Evolutionary conservation across 2,329 filamentous ascomycete genomes (phyloP).

Genomic region (Talaromyces pinophilus): DNA sequence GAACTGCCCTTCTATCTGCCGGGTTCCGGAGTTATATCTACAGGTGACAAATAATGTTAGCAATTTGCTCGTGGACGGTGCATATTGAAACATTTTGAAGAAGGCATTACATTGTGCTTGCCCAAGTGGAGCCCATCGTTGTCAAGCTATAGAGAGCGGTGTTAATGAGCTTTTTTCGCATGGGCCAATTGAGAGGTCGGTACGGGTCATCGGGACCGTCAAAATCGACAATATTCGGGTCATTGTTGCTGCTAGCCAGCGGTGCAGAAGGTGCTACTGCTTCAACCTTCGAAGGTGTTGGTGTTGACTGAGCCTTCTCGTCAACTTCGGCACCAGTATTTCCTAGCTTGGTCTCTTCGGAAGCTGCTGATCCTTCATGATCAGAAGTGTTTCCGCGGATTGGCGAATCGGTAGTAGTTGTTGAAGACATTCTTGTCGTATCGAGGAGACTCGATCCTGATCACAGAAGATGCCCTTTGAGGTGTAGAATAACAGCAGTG

Average conservation of each 20-base stretch:
- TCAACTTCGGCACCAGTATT: neutral
- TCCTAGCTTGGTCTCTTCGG: neutral
- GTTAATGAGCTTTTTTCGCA: conserved; percentile 9
- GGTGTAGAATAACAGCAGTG: neutral
- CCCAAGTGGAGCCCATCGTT: conserved; percentile 14
- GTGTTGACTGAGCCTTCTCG: neutral
- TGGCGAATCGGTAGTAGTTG: neutral
- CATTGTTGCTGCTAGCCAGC: neutral
- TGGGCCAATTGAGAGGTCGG: conserved; percentile 7
- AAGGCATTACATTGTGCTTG: conserved; percentile 8
- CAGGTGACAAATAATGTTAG: neutral
- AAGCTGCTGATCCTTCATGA: neutral
- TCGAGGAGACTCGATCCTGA: neutral
- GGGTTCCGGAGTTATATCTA: conserved; percentile 11
- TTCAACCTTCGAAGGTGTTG: neutral
- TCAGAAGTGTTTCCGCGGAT: neutral
- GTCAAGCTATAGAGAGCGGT: conserved; percentile 14
- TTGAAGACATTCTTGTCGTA: neutral
- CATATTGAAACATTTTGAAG: too few species aligned
- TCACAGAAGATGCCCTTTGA: neutral
- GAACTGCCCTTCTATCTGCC: neutral
- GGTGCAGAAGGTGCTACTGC: neutral
- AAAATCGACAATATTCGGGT: conserved; percentile 16
- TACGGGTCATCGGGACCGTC: conserved; percentile 11
- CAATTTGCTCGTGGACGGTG: neutral